A percentile compares a stretch with the other conserved stretches of the same genome.
Evolutionary conservation across 2,329 filamentous ascomycete genomes (phyloP).

Genomic region (Emydomyces testavorans): DNA sequence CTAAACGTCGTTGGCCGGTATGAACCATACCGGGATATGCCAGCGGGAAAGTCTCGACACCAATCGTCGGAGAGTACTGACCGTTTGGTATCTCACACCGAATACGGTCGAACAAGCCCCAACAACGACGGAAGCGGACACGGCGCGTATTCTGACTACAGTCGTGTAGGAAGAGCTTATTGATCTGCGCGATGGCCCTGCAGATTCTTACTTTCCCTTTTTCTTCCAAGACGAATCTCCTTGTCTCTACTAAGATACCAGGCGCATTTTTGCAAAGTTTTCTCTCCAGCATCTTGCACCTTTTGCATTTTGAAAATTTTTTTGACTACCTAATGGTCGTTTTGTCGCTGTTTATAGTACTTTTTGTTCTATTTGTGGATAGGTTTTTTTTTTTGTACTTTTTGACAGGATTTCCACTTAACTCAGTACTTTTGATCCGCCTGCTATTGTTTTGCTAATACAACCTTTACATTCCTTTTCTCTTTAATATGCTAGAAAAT

Average conservation of each 20-base stretch:
- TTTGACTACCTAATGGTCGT: neutral
- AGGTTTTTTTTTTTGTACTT: neutral
- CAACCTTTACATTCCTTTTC: neutral
- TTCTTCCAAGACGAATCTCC: constrained; percentile 9
- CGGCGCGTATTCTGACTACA: constrained; percentile 25
- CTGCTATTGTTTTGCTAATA: constrained; percentile 1
- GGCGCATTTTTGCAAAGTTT: neutral
- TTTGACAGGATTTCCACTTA: no score
- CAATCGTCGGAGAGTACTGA: constrained; percentile 27
- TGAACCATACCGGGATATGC: constrained; percentile 30
- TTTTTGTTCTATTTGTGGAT: neutral
- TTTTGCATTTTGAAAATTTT: neutral
- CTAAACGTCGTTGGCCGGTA: constrained; percentile 34
- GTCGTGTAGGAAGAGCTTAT: constrained; percentile 9
- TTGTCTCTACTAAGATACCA: constrained; percentile 6
- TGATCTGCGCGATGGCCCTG: neutral
- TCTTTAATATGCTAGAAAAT: no score
- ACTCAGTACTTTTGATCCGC: neutral
- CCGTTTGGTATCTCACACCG: constrained; percentile 21
- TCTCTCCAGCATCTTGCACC: neutral
- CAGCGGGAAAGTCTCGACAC: constrained; percentile 18
- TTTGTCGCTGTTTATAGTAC: neutral
- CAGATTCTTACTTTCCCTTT: neutral
- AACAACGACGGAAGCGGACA: constrained; percentile 21
- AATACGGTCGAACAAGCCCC: constrained; percentile 4